Conservation (phyloP, 768 basidiomycete genomes). For the Pisolithus microcarpus region DNA sequence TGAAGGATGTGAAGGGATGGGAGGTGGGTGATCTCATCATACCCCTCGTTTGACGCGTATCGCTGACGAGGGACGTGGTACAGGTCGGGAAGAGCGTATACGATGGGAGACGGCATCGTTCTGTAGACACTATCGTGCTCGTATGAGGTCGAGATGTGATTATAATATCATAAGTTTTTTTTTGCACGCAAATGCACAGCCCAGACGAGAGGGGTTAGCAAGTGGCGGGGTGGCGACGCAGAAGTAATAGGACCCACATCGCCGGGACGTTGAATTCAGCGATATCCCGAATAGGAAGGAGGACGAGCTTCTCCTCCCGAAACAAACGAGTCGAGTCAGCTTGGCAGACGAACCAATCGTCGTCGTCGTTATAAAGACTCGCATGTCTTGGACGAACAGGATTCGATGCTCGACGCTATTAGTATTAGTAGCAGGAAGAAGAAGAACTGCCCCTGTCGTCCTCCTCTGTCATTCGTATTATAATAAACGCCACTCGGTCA, state of each 20-base stretch:
- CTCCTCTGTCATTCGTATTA: too few species aligned
- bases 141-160: slow-evolving; percentile 26
- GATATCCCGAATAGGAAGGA: background rate
- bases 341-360: slow-evolving; percentile 28
- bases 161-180: too few species aligned
- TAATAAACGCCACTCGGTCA: slow-evolving; percentile 19
- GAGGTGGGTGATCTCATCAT: slow-evolving; percentile 55
- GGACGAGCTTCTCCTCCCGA: slow-evolving; percentile 12
- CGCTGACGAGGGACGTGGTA: slow-evolving; percentile 2
- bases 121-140: slow-evolving; percentile 51
- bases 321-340: slow-evolving; percentile 36
- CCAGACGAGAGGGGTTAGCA: background rate
- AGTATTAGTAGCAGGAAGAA: too few species aligned
- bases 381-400: background rate
- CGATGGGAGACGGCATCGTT: slow-evolving; percentile 66
- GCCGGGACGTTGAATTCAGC: background rate
- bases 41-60: slow-evolving; percentile 19
- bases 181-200: too few species aligned
- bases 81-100: slow-evolving; percentile 86
- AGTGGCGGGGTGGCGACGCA: background rate
- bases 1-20: slow-evolving; percentile 93
- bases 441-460: too few species aligned
- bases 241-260: background rate
- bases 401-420: slow-evolving; percentile 22
- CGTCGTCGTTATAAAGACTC: too few species aligned